These are phyloP conservation scores for Coelastrella sp. DNA, from an alignment of 139 green algal species.

Conservation along the genomic window DNA sequence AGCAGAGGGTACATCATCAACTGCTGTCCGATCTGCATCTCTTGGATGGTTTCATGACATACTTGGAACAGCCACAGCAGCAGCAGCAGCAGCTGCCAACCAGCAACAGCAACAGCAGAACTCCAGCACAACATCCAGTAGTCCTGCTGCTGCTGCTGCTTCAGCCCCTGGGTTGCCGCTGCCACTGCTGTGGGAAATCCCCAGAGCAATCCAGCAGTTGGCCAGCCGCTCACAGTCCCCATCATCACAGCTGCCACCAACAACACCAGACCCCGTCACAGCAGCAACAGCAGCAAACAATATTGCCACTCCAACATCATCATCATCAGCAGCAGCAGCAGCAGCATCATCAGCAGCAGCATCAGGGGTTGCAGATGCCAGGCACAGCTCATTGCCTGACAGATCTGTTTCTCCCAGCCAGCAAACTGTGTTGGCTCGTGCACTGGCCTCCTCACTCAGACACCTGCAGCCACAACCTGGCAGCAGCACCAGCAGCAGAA, in stretches of 20 bases:
- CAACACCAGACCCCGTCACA: not conserved
- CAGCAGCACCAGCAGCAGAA: slow-evolving; percentile 12
- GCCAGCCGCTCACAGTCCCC: not conserved
- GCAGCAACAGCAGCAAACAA: not conserved
- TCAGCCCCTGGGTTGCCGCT: not conserved
- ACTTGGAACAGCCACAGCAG: not conserved
- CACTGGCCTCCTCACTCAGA: not conserved
- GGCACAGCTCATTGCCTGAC: not conserved
- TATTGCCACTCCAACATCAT: not conserved
- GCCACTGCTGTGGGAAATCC: slow-evolving; percentile 6
- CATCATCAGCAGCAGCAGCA: not conserved
- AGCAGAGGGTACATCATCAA: too few relatives aligned
- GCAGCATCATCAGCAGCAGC: not conserved
- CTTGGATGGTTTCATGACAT: not conserved
- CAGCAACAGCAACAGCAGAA: not conserved
- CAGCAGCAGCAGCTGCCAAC: slow-evolving; percentile 1
- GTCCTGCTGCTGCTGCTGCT: not conserved
- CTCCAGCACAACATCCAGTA: not conserved
- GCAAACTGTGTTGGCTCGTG: not conserved
- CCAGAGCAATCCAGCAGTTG: not conserved
- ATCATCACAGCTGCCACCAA: not conserved
- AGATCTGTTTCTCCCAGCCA: not conserved
- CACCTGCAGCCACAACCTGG: not conserved
- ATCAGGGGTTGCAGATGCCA: not conserved
- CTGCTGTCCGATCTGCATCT: too few relatives aligned